These are phyloP conservation scores for Verticillium tricorpus DNA, from an alignment of 2,329 filamentous ascomycete species.

Conservation along the genomic window DNA sequence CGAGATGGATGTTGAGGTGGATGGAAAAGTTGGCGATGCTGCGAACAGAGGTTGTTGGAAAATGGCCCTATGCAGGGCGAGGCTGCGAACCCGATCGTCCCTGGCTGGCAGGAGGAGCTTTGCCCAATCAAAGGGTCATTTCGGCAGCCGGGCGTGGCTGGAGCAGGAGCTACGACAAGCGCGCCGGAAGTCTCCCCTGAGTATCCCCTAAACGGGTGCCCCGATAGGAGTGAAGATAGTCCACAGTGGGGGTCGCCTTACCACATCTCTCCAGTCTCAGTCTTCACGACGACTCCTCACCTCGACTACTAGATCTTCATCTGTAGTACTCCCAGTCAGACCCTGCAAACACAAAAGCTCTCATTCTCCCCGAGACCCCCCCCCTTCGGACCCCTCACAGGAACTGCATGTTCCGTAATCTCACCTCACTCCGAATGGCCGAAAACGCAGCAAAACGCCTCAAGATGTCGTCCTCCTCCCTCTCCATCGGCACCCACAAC, in stretches of 20 bases:
- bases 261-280: not conserved
- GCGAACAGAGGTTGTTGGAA: not conserved
- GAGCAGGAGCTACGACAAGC: not conserved
- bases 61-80: not conserved
- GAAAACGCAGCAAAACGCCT: conserved; percentile 75
- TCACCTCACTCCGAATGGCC: conserved; percentile 48
- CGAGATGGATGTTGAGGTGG: conserved; percentile 2
- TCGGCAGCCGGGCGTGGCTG: not conserved
- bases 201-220: not conserved
- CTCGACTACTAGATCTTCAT: not conserved
- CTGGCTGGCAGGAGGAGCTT: not conserved
- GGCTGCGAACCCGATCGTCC: not conserved
- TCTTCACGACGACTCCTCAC: not conserved
- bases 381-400: not conserved
- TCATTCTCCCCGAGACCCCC: no score
- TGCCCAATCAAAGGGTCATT: not conserved
- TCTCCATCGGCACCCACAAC: conserved; percentile 86
- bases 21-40: not conserved
- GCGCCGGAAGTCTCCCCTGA: not conserved
- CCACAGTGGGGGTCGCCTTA: not conserved
- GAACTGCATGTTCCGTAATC: conserved; percentile 35
- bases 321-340: not conserved
- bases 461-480: conserved; percentile 52
- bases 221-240: not conserved
- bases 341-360: not conserved